phyloP scores from a whole-genome alignment of 176 grass and related monocot species.

The Tillandsia leiboldiana region DNA sequence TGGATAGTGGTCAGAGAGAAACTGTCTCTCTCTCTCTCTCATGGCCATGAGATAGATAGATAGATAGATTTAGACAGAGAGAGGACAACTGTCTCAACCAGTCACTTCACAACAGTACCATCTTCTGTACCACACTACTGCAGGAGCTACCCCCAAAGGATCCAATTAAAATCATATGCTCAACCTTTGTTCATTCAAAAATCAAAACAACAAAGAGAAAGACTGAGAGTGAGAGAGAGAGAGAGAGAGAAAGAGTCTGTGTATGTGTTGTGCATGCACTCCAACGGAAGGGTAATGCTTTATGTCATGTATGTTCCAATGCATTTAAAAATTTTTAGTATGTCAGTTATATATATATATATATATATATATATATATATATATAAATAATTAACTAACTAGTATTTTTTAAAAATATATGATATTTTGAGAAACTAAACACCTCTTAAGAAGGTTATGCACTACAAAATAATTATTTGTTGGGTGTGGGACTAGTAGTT shows the following conservation, averaged over 20 bases:
- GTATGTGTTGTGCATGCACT: not conserved
- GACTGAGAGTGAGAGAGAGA: not conserved
- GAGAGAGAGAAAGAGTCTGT: not conserved
- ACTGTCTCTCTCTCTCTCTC: conserved; percentile 24
- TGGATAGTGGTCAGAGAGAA: conserved; percentile 24
- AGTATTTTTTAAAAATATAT: no score
- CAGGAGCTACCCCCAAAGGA: conserved; percentile 7
- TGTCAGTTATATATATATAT: no score
- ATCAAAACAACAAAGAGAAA: conserved; percentile 2
- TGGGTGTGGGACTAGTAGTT: not conserved
- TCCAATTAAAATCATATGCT: conserved; percentile 6
- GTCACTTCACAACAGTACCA: conserved; percentile 36
- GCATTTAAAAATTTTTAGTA: no score
- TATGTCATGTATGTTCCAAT: no score
- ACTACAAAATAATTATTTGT: no score
- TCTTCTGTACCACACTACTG: conserved; percentile 27
- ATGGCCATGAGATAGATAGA: conserved; percentile 17
- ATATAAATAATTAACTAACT: no score
- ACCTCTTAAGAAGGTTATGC: no score
- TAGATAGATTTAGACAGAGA: not conserved
- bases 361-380: no score
- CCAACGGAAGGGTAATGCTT: no score
- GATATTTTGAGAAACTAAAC: no score
- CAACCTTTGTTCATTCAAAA: not conserved
- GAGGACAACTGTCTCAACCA: conserved; percentile 43